phyloP scores from a whole-genome alignment of 176 grass and related monocot species.

The Triticum turgidum region DNA sequence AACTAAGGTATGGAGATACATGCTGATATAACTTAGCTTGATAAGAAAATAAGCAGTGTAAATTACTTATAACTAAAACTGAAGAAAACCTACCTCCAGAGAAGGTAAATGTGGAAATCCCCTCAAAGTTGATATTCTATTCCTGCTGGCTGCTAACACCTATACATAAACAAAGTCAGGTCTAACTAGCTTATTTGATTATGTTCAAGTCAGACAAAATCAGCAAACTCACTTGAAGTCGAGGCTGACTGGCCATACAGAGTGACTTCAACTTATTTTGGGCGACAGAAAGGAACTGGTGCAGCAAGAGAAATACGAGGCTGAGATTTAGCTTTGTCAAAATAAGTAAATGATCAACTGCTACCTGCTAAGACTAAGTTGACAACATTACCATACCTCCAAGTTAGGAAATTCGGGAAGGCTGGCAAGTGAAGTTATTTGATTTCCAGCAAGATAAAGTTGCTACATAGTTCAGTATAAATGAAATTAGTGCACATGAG shows the following conservation, averaged over 20 bases:
- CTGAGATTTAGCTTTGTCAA: conserved; percentile 22
- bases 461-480: conserved; percentile 60
- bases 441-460: conserved; percentile 99
- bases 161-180: conserved; percentile 31
- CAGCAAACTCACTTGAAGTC: conserved; percentile 72
- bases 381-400: conserved; percentile 69
- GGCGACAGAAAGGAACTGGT: conserved; percentile 91
- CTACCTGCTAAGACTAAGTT: conserved; percentile 28
- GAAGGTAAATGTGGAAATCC: conserved; percentile 86
- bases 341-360: conserved; percentile 21
- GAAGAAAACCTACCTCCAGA: conserved; percentile 64
- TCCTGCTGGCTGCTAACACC: conserved; percentile 93
- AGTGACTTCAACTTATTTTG: conserved; percentile 93
- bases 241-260: conserved; percentile 81
- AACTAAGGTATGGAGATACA: neutral
- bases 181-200: conserved; percentile 1
- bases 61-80: conserved; percentile 5
- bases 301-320: conserved; percentile 42
- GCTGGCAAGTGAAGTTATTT: conserved; percentile 88
- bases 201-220: conserved; percentile 4
- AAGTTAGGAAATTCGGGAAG: conserved; percentile 91
- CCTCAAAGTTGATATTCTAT: conserved; percentile 95
- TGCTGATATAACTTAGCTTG: neutral
- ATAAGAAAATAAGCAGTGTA: conserved; percentile 4
- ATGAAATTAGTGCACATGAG: conserved; percentile 44